Evolutionary conservation across 1,284 basidiomycete species (phyloP).

Genomic region (Laetiporus sulphureus): DNA sequence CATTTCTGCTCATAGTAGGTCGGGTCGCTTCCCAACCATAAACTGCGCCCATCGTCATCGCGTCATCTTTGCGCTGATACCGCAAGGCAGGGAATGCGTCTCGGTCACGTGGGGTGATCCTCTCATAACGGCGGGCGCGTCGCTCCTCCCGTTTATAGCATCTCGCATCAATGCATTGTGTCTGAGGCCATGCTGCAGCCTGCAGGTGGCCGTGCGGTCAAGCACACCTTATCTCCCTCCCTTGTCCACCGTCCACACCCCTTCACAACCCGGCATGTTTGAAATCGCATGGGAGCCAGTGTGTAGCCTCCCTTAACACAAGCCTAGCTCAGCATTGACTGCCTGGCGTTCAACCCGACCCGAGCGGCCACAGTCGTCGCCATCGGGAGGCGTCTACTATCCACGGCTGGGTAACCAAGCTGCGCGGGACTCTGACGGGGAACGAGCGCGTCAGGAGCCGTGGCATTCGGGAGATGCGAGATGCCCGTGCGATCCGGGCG

Average conservation of each 20-base stretch:
- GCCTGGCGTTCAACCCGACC: constrained; percentile 1
- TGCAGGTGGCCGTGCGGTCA: too few species aligned
- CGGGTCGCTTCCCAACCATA: too few species aligned
- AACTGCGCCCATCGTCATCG: too few species aligned
- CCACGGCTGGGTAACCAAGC: constrained; percentile 75
- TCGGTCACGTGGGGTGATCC: too few species aligned
- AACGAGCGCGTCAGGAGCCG: constrained; percentile 53
- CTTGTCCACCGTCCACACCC: neutral
- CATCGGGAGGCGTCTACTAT: constrained; percentile 55
- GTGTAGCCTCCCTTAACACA: constrained; percentile 1
- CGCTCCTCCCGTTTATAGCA: too few species aligned
- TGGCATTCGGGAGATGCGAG: constrained; percentile 34
- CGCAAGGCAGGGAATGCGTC: too few species aligned
- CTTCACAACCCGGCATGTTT: constrained; percentile 8
- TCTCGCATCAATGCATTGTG: too few species aligned
- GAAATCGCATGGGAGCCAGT: constrained; percentile 10
- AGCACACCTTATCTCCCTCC: neutral
- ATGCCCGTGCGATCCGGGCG: constrained; percentile 22
- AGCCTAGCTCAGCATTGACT: too few species aligned
- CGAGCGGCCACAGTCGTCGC: constrained; percentile 13
- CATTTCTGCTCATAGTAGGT: too few species aligned
- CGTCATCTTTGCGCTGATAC: too few species aligned
- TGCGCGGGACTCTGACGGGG: constrained; percentile 64
- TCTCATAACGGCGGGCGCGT: too few species aligned
- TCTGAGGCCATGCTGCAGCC: too few species aligned